Evolutionary conservation across 768 basidiomycete species (phyloP), one percentile per base, ranked within the genome.

Genomic region (Lactarius quietus): DNA sequence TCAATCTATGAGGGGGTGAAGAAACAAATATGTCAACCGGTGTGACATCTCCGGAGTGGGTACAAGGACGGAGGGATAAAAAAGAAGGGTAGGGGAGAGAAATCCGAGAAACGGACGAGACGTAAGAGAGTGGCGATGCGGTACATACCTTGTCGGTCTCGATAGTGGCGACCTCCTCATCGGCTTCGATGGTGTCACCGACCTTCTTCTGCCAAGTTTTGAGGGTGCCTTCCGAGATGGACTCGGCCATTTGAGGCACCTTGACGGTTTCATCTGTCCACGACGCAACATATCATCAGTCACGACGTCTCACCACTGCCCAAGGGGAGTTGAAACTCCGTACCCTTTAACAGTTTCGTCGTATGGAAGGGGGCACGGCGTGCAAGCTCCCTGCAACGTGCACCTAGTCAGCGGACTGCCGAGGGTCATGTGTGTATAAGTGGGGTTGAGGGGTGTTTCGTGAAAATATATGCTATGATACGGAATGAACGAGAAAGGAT

Each of bases 181-280:
- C 96, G 33, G 81, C 88, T 74, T 88, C 84, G 62, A 98, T 95
- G 64, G 80, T 83, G 74, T 99, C 96, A 17, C 96, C 96, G 59
- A 91, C 87, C 77, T 95, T 85, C 80, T 98, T 98, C 70, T 84
- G 82, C 93, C 94, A 99, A 31, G 90, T 82, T 79, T 95, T 97
- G 59, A 99, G 81, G 6, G 96, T 98, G 39, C 96, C 96, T 76
- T 99, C 96, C 41, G 93, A 92, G 77, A 98, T 98, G 67, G 95
- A 98, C 76, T 98, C 95, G 31, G 96, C 93, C 93, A 98, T 96
- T 76, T 94, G 91, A 20, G 95, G 95, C 43, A 98, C 95, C 79
- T 96, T 93, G 69, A 98, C 84, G 62, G 89, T 93, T 78, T 95
- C 90, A 63, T 87, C 89, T 90, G 67, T n/a, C 69, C 18, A 35